phyloP scores from a whole-genome alignment of 2,329 filamentous ascomycete genomes.

The Microcera coccophila region DNA sequence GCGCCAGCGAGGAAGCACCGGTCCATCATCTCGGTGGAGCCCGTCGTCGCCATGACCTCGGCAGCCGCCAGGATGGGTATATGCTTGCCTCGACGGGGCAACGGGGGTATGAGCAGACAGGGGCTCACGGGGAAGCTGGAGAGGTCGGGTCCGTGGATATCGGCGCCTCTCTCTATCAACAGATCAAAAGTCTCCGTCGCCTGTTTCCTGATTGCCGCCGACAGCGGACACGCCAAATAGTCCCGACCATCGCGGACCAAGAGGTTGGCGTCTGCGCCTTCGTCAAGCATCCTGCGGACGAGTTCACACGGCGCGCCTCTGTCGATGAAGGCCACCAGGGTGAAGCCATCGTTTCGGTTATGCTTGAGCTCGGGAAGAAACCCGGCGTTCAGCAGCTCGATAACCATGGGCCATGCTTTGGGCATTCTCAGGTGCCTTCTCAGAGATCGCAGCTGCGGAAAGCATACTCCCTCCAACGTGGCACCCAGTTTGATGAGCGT shows the following conservation, averaged over 20 bases:
- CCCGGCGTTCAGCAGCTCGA: neutral
- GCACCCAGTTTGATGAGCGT: neutral
- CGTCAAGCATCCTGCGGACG: neutral
- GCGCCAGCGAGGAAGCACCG: neutral
- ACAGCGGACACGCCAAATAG: neutral
- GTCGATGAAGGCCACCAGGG: neutral
- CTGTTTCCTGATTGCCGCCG: neutral
- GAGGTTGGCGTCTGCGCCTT: neutral
- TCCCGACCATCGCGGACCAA: neutral
- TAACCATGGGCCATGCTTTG: neutral
- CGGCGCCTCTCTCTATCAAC: neutral
- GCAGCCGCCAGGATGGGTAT: slow-evolving; percentile 5
- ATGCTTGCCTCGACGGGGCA: neutral
- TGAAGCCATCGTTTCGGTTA: neutral
- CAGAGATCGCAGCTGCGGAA: neutral
- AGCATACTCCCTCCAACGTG: neutral
- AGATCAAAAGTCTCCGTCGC: neutral
- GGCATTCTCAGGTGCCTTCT: neutral
- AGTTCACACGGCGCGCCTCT: neutral
- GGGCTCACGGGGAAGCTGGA: neutral
- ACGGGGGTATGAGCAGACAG: neutral
- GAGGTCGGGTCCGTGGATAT: neutral
- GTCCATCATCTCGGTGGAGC: slow-evolving; percentile 1
- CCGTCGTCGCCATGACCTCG: slow-evolving; percentile 1
- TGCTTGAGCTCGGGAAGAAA: neutral